These are phyloP conservation scores for Suillus fuscotomentosus DNA, from an alignment of 768 basidiomycete species.

Conservation along the genomic window DNA sequence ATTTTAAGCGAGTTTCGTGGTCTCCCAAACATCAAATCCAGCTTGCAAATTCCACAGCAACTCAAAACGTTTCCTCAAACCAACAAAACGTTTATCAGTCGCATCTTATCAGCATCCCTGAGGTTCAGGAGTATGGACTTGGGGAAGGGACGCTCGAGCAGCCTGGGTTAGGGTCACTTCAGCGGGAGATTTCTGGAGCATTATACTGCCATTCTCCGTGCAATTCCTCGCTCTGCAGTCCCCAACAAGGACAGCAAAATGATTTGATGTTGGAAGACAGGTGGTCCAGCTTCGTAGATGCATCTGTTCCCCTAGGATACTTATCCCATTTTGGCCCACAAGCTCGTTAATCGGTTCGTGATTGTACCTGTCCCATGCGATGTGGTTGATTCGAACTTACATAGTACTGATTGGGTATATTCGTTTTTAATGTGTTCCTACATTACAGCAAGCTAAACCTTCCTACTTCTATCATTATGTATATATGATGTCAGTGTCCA, in stretches of 20 bases:
- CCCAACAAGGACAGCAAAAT: conserved; percentile 13
- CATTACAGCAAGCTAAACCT: not conserved
- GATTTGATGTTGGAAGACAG: conserved; percentile 34
- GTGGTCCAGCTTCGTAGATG: conserved; percentile 41
- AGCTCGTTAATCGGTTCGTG: not conserved
- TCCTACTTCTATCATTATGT: not conserved
- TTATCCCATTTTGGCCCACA: not conserved
- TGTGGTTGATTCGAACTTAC: not conserved
- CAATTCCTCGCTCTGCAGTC: not conserved
- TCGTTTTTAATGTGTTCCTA: conserved; percentile 1
- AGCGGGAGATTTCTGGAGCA: conserved; percentile 32
- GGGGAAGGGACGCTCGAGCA: conserved; percentile 1
- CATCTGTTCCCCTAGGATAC: not conserved
- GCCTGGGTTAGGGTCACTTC: conserved; percentile 36
- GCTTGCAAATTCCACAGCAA: not conserved
- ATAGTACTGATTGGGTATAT: not conserved
- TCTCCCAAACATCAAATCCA: not conserved
- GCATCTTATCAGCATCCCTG: not conserved
- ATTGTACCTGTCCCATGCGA: not conserved
- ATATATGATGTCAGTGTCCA: not conserved
- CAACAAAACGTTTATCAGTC: conserved; percentile 1
- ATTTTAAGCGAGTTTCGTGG: not conserved
- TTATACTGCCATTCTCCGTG: not conserved
- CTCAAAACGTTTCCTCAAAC: conserved; percentile 3
- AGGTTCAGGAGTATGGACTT: not conserved